Conservation (phyloP, 352 stramenopile genomes). For the Phytopythium vexans region DNA sequence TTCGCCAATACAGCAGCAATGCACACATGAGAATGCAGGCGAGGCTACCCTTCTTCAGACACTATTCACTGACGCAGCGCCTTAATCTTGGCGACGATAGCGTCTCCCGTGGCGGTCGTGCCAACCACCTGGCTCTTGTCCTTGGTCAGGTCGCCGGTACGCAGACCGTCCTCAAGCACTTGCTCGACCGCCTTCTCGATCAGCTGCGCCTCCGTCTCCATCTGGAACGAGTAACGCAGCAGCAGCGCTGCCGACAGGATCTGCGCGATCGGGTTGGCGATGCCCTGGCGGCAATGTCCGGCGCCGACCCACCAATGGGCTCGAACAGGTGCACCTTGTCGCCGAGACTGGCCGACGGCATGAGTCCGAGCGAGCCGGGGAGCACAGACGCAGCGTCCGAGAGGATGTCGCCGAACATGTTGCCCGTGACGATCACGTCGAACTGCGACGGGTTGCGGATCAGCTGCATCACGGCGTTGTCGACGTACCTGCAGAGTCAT, state of each 20-base stretch:
- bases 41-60: no score
- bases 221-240: constrained; percentile 92
- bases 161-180: constrained; percentile 79
- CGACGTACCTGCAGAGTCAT: constrained; percentile 94
- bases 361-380: constrained; percentile 96
- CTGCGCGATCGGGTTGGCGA: constrained; percentile 97
- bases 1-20: neutral
- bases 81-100: constrained; percentile 80
- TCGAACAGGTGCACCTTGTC: constrained; percentile 95
- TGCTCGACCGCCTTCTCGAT: constrained; percentile 82
- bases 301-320: constrained; percentile 97
- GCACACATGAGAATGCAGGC: no score
- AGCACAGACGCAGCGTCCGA: constrained; percentile 98
- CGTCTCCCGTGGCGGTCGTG: constrained; percentile 72
- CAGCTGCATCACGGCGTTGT: constrained; percentile 99
- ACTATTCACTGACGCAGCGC: constrained; percentile 31
- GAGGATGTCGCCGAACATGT: constrained; percentile 99
- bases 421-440: constrained; percentile 98
- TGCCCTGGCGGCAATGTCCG: constrained; percentile 96
- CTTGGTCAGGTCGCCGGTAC: constrained; percentile 83
- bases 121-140: constrained; percentile 52
- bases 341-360: constrained; percentile 96
- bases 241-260: constrained; percentile 98
- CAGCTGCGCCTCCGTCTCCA: constrained; percentile 72
- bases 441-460: constrained; percentile 99